Evolutionary conservation across 2,329 filamentous ascomycete genomes (phyloP).

Genomic region (Colletotrichum scovillei): DNA sequence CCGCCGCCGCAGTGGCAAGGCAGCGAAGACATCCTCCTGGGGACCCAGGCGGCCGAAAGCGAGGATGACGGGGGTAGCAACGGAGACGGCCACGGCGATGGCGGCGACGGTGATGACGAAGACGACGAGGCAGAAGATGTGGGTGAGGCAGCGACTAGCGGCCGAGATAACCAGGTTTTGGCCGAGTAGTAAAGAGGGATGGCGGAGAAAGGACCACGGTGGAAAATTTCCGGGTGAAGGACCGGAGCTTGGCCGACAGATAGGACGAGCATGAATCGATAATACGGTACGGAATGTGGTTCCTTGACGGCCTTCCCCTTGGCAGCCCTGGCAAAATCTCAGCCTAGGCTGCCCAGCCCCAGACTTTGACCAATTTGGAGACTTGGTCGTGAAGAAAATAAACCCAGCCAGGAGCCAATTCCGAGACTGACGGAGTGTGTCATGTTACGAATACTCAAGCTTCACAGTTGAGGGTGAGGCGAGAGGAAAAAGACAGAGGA

Average conservation of each 20-base stretch:
- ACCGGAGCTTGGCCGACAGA: slow-evolving; percentile 35
- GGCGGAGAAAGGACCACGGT: slow-evolving; percentile 5
- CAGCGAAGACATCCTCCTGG: slow-evolving; percentile 71
- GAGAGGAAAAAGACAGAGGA: slow-evolving; percentile 1
- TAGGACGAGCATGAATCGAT: slow-evolving; percentile 34
- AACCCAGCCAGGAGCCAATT: slow-evolving; percentile 10
- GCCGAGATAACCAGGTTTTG: slow-evolving; percentile 31
- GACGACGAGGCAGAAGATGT: slow-evolving; percentile 36
- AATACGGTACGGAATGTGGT: slow-evolving; percentile 9
- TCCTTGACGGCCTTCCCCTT: slow-evolving; percentile 10
- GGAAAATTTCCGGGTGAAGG: slow-evolving; percentile 19
- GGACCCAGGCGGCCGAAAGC: slow-evolving; percentile 53
- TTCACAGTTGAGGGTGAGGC: background rate
- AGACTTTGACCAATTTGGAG: slow-evolving; percentile 12
- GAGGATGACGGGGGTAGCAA: slow-evolving; percentile 40
- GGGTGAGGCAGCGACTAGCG: slow-evolving; percentile 35
- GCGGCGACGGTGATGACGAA: slow-evolving; percentile 37
- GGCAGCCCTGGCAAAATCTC: slow-evolving; percentile 1
- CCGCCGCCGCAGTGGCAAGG: slow-evolving; percentile 76
- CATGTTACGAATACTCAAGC: slow-evolving; percentile 8
- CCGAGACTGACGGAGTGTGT: slow-evolving; percentile 19
- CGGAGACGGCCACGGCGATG: slow-evolving; percentile 28
- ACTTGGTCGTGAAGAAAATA: background rate
- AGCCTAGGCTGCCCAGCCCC: background rate
- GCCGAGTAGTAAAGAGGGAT: slow-evolving; percentile 15